phyloP scores from a whole-genome alignment of 1,284 basidiomycete genomes.

The Pseudozyma pruni region DNA sequence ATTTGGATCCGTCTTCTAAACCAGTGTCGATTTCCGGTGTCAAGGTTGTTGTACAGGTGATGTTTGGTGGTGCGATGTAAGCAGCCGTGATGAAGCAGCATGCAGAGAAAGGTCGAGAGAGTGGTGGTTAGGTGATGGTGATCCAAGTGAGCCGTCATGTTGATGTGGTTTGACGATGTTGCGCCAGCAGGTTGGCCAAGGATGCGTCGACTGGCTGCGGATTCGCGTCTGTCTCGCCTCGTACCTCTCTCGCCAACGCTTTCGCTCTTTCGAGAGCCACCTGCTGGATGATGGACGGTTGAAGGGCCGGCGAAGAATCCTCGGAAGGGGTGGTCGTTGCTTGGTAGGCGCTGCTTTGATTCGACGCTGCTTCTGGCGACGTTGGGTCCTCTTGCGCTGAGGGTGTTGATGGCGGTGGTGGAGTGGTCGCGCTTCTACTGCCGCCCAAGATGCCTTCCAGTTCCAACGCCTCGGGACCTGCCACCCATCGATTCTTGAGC shows the following conservation, averaged over 20 bases:
- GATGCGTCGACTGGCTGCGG: conserved; percentile 20
- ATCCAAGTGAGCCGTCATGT: conserved; percentile 14
- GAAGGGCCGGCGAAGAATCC: conserved; percentile 3
- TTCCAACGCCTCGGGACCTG: conserved; percentile 52
- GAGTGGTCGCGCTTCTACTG: conserved; percentile 1
- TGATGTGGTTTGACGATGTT: conserved; percentile 18
- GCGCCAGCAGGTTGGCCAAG: conserved; percentile 28
- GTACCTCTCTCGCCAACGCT: conserved; percentile 36
- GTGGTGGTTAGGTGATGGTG: conserved; percentile 1
- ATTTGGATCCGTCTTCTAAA: neutral
- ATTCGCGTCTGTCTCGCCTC: conserved; percentile 10
- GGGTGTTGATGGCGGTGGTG: conserved; percentile 3
- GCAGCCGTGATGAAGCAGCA: too few relatives aligned
- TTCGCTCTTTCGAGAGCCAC: conserved; percentile 41
- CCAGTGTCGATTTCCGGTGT: neutral
- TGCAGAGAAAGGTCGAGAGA: too few relatives aligned
- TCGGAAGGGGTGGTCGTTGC: neutral
- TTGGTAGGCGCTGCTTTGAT: neutral
- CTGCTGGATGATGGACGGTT: conserved; percentile 39
- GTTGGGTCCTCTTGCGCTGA: neutral
- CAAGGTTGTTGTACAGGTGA: neutral
- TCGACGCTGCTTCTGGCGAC: neutral
- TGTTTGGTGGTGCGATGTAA: neutral
- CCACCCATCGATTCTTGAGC: conserved; percentile 52
- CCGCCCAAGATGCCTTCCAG: conserved; percentile 51